A percentile compares a stretch with the other conserved stretches of the same genome.
Conservation (phyloP, 2,329 filamentous ascomycete genomes). For the Septoria petroselini region DNA sequence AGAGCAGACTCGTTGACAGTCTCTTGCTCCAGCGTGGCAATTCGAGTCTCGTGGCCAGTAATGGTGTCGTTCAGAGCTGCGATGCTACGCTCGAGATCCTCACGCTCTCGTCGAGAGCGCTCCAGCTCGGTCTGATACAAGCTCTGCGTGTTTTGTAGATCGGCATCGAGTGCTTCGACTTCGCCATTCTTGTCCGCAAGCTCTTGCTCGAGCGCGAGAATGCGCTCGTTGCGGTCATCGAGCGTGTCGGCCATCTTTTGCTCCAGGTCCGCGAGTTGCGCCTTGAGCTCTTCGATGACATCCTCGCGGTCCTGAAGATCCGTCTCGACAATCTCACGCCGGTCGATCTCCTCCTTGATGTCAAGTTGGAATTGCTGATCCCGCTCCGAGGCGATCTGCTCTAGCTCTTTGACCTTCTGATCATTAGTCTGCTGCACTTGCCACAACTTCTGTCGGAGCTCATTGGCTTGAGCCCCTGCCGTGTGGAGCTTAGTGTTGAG, state of each 20-base stretch:
- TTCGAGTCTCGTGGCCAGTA: constrained; percentile 27
- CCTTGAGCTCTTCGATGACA: constrained; percentile 39
- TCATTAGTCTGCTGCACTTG: constrained; percentile 46
- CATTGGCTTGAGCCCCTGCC: constrained; percentile 47
- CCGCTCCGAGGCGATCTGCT: constrained; percentile 40
- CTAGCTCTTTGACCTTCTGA: constrained; percentile 39
- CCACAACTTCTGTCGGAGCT: constrained; percentile 49
- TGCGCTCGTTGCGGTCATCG: constrained; percentile 34
- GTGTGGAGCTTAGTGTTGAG: constrained; percentile 43
- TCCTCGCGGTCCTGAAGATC: constrained; percentile 37
- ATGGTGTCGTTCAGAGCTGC: constrained; percentile 27
- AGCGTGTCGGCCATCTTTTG: constrained; percentile 30
- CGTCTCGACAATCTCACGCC: constrained; percentile 41
- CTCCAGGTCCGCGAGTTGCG: constrained; percentile 38
- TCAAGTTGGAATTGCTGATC: constrained; percentile 41
- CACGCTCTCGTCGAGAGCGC: constrained; percentile 21
- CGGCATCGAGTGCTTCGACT: constrained; percentile 31
- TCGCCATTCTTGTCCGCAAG: constrained; percentile 27
- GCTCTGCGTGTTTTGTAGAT: constrained; percentile 30
- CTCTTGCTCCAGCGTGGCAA: constrained; percentile 30
- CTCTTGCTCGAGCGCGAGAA: constrained; percentile 31
- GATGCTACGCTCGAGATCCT: constrained; percentile 33
- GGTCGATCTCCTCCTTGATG: constrained; percentile 41
- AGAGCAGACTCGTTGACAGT: constrained; percentile 27
- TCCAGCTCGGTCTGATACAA: constrained; percentile 18